Conservation (phyloP, 805 yeast species). For the Barnettozyma populi region DNA sequence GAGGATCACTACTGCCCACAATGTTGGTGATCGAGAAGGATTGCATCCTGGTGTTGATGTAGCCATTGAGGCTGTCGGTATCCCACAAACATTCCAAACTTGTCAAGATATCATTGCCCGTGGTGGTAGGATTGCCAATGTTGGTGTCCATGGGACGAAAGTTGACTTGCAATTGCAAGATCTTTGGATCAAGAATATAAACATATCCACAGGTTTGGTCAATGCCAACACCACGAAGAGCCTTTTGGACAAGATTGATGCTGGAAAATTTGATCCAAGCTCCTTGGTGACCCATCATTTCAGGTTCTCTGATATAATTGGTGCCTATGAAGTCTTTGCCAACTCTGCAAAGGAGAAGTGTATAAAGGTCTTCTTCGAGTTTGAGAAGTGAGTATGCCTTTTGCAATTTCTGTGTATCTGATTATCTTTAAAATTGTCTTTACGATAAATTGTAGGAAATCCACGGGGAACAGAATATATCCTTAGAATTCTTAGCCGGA, state of each 20-base stretch:
- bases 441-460: too few species aligned
- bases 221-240: conserved; percentile 39
- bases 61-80: conserved; percentile 62
- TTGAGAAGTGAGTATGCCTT: conserved; percentile 2
- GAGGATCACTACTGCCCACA: conserved; percentile 25
- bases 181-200: conserved; percentile 40
- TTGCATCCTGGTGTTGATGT: conserved; percentile 50
- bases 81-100: conserved; percentile 53
- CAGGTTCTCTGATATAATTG: conserved; percentile 47
- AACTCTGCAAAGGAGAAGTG: conserved; percentile 50
- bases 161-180: conserved; percentile 39
- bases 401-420: neutral
- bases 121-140: conserved; percentile 62
- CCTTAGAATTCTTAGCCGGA: too few species aligned
- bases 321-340: conserved; percentile 57
- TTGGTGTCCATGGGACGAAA: conserved; percentile 47
- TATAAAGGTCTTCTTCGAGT: conserved; percentile 38
- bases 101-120: conserved; percentile 50
- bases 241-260: conserved; percentile 32
- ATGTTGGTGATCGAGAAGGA: conserved; percentile 21
- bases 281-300: conserved; percentile 56
- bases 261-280: conserved; percentile 36
- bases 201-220: conserved; percentile 44
- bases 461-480: too few species aligned
- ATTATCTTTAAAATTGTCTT: neutral